These are phyloP conservation scores for Protomyces pachydermus DNA, from an alignment of 1,139 yeast genomes.

Conservation along the genomic window DNA sequence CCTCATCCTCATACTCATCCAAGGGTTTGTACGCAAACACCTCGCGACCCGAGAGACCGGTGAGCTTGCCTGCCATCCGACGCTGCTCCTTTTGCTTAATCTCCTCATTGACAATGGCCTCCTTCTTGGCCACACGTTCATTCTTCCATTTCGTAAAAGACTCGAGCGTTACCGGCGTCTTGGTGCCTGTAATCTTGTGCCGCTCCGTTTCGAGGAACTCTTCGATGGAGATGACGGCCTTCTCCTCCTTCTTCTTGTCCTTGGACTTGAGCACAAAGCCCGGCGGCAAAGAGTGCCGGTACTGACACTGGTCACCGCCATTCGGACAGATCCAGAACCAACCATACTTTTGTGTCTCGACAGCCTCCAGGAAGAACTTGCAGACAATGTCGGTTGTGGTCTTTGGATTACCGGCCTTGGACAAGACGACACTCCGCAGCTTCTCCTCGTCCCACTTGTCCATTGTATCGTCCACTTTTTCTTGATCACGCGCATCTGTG, in stretches of 20 bases:
- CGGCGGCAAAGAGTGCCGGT: conserved; percentile 93
- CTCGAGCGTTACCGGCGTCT: conserved; percentile 84
- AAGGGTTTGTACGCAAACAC: conserved; percentile 60
- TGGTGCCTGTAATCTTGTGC: conserved; percentile 67
- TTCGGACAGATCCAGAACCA: conserved; percentile 99
- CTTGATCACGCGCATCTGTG: conserved; percentile 70
- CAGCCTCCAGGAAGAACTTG: conserved; percentile 91
- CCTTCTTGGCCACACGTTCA: conserved; percentile 58
- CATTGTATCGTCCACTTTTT: conserved; percentile 82
- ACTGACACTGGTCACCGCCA: conserved; percentile 82
- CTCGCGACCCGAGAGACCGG: conserved; percentile 70
- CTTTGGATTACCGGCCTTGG: conserved; percentile 90
- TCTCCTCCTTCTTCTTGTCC: conserved; percentile 79
- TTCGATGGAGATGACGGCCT: conserved; percentile 88
- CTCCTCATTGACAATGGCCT: conserved; percentile 50
- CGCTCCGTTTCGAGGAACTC: conserved; percentile 94
- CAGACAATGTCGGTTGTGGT: conserved; percentile 95
- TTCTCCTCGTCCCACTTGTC: conserved; percentile 97
- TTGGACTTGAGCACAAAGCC: conserved; percentile 95
- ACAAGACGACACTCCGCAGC: conserved; percentile 73
- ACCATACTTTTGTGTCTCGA: conserved; percentile 94
- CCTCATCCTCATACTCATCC: conserved; percentile 34
- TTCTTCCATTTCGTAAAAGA: conserved; percentile 82
- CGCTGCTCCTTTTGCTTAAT: conserved; percentile 46
- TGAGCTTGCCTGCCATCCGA: conserved; percentile 33